These are phyloP conservation scores for Omphalotus olearius DNA, from an alignment of 1,284 basidiomycete genomes.

Conservation along the genomic window DNA sequence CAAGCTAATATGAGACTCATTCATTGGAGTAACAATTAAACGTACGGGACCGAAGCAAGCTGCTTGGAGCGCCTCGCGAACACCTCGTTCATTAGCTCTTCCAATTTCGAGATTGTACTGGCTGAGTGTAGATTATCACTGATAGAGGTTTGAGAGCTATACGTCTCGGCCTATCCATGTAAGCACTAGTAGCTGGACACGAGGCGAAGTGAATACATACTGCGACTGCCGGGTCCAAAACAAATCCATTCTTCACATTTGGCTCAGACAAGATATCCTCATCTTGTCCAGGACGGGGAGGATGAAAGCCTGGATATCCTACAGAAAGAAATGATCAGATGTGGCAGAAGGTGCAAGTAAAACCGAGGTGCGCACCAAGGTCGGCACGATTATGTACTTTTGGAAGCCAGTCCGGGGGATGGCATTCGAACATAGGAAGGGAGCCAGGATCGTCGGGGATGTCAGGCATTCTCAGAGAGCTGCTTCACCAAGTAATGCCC, in stretches of 20 bases:
- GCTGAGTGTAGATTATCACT: slow-evolving; percentile 46
- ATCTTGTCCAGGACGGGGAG: slow-evolving; percentile 77
- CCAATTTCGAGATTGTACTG: slow-evolving; percentile 62
- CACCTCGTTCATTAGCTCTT: slow-evolving; percentile 79
- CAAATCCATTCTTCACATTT: slow-evolving; percentile 80
- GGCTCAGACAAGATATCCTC: slow-evolving; percentile 80
- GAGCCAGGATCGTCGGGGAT: not conserved
- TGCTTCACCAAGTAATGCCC: too few relatives aligned
- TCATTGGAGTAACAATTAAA: slow-evolving; percentile 8
- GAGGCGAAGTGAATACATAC: slow-evolving; percentile 39
- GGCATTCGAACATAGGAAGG: slow-evolving; percentile 58
- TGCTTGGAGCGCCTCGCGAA: slow-evolving; percentile 60
- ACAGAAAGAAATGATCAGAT: slow-evolving; percentile 3
- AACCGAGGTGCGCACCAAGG: slow-evolving; percentile 42
- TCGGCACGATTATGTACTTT: slow-evolving; percentile 61
- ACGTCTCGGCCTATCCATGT: slow-evolving; percentile 56
- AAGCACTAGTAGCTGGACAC: not conserved
- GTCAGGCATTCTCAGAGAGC: slow-evolving; percentile 5
- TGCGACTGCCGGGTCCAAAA: slow-evolving; percentile 54
- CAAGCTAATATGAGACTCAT: not conserved
- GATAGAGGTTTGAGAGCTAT: slow-evolving; percentile 54
- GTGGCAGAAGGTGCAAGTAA: slow-evolving; percentile 8
- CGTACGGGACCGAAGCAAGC: slow-evolving; percentile 50
- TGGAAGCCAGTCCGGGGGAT: slow-evolving; percentile 69
- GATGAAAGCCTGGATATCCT: slow-evolving; percentile 88